Percentiles rank a stretch among this genome's conserved stretches.
These are phyloP conservation scores for Dunaliella primolecta DNA, from an alignment of 139 green algal genomes.

Conservation along the genomic window DNA sequence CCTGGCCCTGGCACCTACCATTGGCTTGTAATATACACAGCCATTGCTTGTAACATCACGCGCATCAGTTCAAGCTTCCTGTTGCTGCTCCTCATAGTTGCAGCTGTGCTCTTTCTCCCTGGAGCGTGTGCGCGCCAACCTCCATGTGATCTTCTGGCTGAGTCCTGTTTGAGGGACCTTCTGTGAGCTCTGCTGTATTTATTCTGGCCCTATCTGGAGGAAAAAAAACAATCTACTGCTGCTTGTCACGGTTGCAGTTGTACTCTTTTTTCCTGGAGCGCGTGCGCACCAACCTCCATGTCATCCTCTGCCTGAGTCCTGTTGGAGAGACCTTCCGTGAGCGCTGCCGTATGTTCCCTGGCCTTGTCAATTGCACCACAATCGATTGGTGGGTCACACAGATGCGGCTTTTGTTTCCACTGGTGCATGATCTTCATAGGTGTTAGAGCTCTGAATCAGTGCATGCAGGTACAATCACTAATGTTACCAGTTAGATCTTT, in stretches of 20 bases:
- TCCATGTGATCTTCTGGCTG: conserved; percentile 79
- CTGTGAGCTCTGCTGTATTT: conserved; percentile 70
- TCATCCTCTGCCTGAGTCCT: conserved; percentile 77
- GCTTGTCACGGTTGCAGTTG: too few species aligned
- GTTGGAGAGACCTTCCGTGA: conserved; percentile 77
- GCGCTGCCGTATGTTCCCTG: conserved; percentile 73
- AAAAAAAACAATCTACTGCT: conserved; percentile 81
- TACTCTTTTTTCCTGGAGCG: conserved; percentile 76
- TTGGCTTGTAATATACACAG: too few species aligned
- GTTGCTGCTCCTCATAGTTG: too few species aligned
- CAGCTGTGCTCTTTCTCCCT: conserved; percentile 73
- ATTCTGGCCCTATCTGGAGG: conserved; percentile 80
- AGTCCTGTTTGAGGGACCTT: conserved; percentile 72
- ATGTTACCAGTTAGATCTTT: too few species aligned
- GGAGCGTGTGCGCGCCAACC: conserved; percentile 71
- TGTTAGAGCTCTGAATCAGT: too few species aligned
- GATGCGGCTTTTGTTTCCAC: too few species aligned
- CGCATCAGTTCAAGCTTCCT: too few species aligned
- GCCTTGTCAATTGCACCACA: conserved; percentile 81
- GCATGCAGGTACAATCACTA: too few species aligned
- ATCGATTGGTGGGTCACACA: conserved; percentile 63
- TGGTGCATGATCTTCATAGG: too few species aligned
- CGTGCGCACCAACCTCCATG: conserved; percentile 73
- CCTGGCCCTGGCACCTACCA: too few species aligned
- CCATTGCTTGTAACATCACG: too few species aligned